Conservation (phyloP, 2,329 filamentous ascomycete genomes). For the Phialemonium atrogriseum region DNA sequence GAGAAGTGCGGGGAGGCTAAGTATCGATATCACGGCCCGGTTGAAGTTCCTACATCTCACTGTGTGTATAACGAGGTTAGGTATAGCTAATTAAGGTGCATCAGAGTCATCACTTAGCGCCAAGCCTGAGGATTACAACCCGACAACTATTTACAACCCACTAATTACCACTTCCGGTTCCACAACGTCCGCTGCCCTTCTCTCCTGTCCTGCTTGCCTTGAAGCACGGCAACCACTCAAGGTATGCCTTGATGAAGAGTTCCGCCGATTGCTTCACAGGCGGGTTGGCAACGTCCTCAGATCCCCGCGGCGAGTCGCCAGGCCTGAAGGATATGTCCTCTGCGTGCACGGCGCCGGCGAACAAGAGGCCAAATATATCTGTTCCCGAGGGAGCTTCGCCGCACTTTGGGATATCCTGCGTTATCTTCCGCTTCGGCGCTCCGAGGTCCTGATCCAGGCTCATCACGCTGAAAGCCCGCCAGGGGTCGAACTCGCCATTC, state of each 20-base stretch:
- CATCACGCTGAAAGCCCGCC: slow-evolving; percentile 10
- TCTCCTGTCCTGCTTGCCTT: slow-evolving; percentile 1
- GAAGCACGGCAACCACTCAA: slow-evolving; percentile 4
- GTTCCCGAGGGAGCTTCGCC: slow-evolving; percentile 2
- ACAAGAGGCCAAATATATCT: slow-evolving; percentile 7
- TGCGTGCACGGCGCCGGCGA: slow-evolving; percentile 7
- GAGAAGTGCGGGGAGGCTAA: no score
- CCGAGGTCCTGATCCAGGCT: slow-evolving; percentile 6
- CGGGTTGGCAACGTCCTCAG: not conserved
- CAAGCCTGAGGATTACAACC: no score
- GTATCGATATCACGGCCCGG: no score
- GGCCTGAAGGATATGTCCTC: slow-evolving; percentile 2
- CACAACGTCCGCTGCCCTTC: no score
- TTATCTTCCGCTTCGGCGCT: slow-evolving; percentile 4
- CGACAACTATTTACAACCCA: no score
- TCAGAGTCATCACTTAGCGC: no score
- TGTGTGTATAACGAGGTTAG: no score
- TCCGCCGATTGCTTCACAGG: not conserved
- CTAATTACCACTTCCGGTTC: no score
- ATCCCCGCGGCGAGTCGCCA: not conserved
- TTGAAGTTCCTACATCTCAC: no score
- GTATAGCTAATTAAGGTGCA: no score
- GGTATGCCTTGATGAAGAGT: slow-evolving; percentile 1
- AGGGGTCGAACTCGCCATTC: slow-evolving; percentile 21
- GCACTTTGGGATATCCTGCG: slow-evolving; percentile 6